These are phyloP conservation scores for Sporobolomyces pararoseus DNA, from an alignment of 768 basidiomycete genomes.

Conservation along the genomic window DNA sequence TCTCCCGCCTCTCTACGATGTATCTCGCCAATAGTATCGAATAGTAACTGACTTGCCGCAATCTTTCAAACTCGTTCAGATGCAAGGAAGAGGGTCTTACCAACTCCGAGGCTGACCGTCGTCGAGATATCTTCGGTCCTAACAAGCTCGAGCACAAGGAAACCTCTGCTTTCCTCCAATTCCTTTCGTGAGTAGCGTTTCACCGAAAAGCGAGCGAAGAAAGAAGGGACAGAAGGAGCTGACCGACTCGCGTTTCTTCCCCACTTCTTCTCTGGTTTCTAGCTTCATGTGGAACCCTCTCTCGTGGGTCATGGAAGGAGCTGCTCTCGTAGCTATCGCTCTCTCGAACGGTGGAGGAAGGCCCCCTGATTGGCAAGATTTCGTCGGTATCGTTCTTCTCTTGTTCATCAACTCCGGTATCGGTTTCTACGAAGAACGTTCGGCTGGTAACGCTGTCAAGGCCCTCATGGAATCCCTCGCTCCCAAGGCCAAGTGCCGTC, in stretches of 20 bases:
- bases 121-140: slow-evolving; percentile 88
- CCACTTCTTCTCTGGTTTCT: too few relatives aligned
- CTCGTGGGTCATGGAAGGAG: slow-evolving; percentile 98
- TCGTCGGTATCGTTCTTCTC: slow-evolving; percentile 88
- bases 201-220: slow-evolving; percentile 52
- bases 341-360: slow-evolving; percentile 83
- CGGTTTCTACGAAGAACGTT: slow-evolving; percentile 96
- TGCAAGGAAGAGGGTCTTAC: slow-evolving; percentile 77
- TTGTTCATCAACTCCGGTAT: slow-evolving; percentile 88
- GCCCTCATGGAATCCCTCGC: slow-evolving; percentile 99
- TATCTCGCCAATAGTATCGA: neutral
- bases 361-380: slow-evolving; percentile 95
- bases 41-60: neutral
- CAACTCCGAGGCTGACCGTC: slow-evolving; percentile 69
- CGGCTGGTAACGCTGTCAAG: slow-evolving; percentile 97
- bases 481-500: slow-evolving; percentile 92
- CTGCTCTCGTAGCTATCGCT: slow-evolving; percentile 83
- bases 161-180: slow-evolving; percentile 77
- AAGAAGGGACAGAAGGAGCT: neutral
- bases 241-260: neutral
- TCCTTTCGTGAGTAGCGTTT: slow-evolving; percentile 45
- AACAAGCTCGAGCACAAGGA: slow-evolving; percentile 91
- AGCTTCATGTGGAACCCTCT: slow-evolving; percentile 99
- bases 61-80: slow-evolving; percentile 32
- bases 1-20: neutral